Evolutionary conservation across 345 rosid species (phyloP), one percentile per base, ranked within the genome.

Genomic region (Geranium rotundifolium): DNA sequence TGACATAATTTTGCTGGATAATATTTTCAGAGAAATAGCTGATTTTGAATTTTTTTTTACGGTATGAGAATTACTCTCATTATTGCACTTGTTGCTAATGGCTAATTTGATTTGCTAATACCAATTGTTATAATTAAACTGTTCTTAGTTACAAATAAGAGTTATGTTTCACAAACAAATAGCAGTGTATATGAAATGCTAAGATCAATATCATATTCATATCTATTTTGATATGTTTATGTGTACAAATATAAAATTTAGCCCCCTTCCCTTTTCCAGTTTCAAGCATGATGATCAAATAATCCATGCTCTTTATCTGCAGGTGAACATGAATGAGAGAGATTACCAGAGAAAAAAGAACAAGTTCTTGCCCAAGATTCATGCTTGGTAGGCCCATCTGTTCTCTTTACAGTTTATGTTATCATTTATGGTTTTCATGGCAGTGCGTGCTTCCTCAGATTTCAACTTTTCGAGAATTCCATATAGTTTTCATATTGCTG

Each of bases 271-370:
- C 5, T 19, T 63, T 16, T 63, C 55, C 58, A 41, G 15, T 63
- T 29, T 52, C 7, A 55, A 18, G 58, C 50, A 29, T 50, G 0
- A 17, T 39, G 29, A n/a, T 49, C 29, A 34, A 0, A 17, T 39
- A 19, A 14, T 49, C 19, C 34, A 0, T 41, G 23, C 59, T 18
- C 72, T 64, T 27, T 56, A 59, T 67, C 29, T 29, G 4, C 88
- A 93, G 97, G 96, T 93, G 66, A 93, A 88, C 82, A 81, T 90
- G 99, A 90, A 88, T 56, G 96, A 93, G 74, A 88, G 65, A 72
- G 97, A 93, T 78, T 93, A 90, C 70, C 96, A 90, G 71, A 90
- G 99, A 73, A 93, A 93, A 75, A 90, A 90, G 82, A 93, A 93
- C 80, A 93, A 90, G 75, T 90, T 84, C 71, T 82, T 90, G 79